A percentile compares a stretch with the other conserved stretches of the same genome.
These are phyloP conservation scores for Xylaria sp. DNA, from an alignment of 2,329 filamentous ascomycete species.

Conservation along the genomic window DNA sequence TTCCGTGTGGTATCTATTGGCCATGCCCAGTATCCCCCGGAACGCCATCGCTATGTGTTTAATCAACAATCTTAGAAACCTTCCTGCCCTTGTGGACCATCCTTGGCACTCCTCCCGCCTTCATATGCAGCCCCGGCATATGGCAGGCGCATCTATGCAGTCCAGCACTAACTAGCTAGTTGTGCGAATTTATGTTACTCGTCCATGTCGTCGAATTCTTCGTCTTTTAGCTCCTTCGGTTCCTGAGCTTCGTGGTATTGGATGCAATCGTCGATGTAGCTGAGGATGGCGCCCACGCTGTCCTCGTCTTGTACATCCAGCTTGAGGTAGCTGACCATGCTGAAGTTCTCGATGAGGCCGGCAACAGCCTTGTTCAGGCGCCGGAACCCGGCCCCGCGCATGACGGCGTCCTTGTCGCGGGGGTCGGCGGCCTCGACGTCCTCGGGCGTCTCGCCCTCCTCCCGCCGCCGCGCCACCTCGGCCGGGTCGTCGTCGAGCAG, in stretches of 20 bases:
- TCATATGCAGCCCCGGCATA: no score
- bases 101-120: no score
- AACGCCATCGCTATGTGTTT: slow-evolving; percentile 39
- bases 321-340: slow-evolving; percentile 94
- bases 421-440: slow-evolving; percentile 62
- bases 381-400: slow-evolving; percentile 82
- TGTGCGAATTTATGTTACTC: background rate
- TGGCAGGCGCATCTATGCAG: no score
- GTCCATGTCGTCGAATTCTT: slow-evolving; percentile 33
- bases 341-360: slow-evolving; percentile 92
- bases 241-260: slow-evolving; percentile 41
- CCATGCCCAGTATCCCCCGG: slow-evolving; percentile 5
- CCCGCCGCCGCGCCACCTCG: slow-evolving; percentile 49
- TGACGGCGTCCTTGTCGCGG: slow-evolving; percentile 67
- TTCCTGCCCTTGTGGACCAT: no score
- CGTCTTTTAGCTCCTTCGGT: slow-evolving; percentile 39
- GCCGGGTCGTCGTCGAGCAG: slow-evolving; percentile 79
- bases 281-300: slow-evolving; percentile 72
- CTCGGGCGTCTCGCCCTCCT: slow-evolving; percentile 46
- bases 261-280: slow-evolving; percentile 57
- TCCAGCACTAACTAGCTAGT: no score
- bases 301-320: slow-evolving; percentile 90
- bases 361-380: slow-evolving; percentile 86
- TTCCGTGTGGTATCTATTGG: slow-evolving; percentile 24
- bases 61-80: slow-evolving; percentile 9